Conservation (phyloP, 139 green algal species). For the Chlorella vulgaris region DNA sequence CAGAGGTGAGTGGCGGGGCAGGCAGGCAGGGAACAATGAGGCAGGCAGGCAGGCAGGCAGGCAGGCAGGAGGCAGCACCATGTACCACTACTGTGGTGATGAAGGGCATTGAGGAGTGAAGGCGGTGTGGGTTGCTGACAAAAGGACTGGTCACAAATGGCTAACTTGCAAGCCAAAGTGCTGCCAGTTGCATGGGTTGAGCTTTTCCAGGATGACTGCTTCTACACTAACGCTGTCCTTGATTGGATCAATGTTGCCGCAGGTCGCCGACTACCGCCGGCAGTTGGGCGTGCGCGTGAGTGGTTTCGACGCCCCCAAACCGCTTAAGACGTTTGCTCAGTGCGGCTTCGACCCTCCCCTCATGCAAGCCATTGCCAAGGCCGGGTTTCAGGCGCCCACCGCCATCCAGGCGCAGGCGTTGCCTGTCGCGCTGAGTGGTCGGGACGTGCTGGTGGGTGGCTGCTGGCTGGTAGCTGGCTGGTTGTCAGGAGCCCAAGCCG, state of each 20-base stretch:
- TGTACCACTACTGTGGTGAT: too few relatives aligned
- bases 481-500: background rate
- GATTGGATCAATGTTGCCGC: background rate
- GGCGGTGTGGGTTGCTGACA: too few relatives aligned
- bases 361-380: conserved; percentile 67
- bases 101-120: too few relatives aligned
- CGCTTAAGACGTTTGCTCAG: conserved; percentile 76
- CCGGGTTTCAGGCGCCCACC: conserved; percentile 74
- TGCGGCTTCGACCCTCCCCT: conserved; percentile 76
- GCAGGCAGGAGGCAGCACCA: background rate
- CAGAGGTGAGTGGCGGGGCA: conserved; percentile 58
- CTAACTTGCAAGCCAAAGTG: too few relatives aligned
- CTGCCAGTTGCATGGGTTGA: background rate
- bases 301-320: conserved; percentile 71
- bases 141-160: too few relatives aligned
- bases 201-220: background rate
- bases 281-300: conserved; percentile 71
- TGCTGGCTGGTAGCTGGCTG: background rate
- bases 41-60: too few relatives aligned
- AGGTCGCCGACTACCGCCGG: conserved; percentile 31
- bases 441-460: conserved; percentile 76
- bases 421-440: conserved; percentile 72
- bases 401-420: conserved; percentile 84
- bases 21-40: background rate
- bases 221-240: background rate